Evolutionary conservation across 2,329 filamentous ascomycete genomes (phyloP), one percentile per base, ranked within the genome.

Genomic region (Colletotrichum noveboracense): DNA sequence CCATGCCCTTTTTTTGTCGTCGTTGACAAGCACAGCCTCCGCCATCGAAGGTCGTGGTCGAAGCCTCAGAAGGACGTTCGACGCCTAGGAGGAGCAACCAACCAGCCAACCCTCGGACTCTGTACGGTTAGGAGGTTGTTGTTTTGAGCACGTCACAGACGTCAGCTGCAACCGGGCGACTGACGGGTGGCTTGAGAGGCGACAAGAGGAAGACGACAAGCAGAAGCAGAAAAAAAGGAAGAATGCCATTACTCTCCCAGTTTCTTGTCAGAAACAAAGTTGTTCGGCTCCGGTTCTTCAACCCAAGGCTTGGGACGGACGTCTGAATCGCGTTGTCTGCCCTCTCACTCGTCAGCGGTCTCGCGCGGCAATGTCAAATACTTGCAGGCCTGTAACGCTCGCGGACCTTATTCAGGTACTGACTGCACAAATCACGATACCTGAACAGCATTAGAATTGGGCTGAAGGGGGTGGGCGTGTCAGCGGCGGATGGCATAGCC

Each of bases 381-480:
- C 61, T 52, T 7, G 56, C 58, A 38, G 48, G 62, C 52, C 72
- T 66, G 72, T 66, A 34, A 75, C 73, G 70, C 56, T 65, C 70
- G 73, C 70, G 70, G 73, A 64, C 73, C 69, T 68, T 67, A 68
- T 75, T 60, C 70, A 73, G 73, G 67, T 62, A 52, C 56, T 62
- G 67, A 52, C 67, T 62, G 67, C 67, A 62, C 60, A 71, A 64
- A 65, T 55, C 64, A 38, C 72, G 55, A 72, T 56, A 62, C 72
- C 43, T 48, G 72, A 62, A 67, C 62, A 72, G 73, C 64, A 70
- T 75, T 67, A 68, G 56, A 14, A 75, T 64, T 67, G 70, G 73
- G 73, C 69, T 75, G 72, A 72, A 66, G 30, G 69, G 72, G 71
- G 66, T 70, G 30, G 72, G 64, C 72, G 68, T 72, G 75, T 76